Evolutionary conservation across 768 basidiomycete genomes (phyloP), one percentile per base, ranked within the genome.

Genomic region (Amanita thiersii): DNA sequence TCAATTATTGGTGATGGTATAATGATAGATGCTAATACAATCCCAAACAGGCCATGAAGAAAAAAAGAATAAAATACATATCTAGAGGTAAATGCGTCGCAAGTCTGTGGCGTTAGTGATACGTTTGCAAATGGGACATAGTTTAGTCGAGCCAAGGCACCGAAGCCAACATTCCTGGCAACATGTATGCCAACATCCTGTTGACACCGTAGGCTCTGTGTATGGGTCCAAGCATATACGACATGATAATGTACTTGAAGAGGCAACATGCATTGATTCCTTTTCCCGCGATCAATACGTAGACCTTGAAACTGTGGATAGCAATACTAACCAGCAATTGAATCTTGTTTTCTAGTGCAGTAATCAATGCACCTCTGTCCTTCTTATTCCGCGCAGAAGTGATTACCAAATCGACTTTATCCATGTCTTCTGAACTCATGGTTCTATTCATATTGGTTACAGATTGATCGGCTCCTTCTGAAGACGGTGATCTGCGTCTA

Each of bases 131-230:
- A 89, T 88, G 0, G 86, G 86, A 56, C 86, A 90, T 11, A 89
- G 69, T 53, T 80, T 86, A 5, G 85, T 88, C 8, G 84, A 76
- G 15, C 82, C 83, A 31, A 90, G 67, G 57, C 87, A 88, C n/a
- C 78, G 77, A 24, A 90, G 59, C 86, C 86, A 90, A 57, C 86
- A 90, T 52, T 77, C 77, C 32, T 77, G 68, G 54, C 86, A 90
- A 49, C 82, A 88, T 0, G 84, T 84, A 54, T 90, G 86, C 87
- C 87, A 90, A 56, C 86, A 90, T 5, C 86, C 86, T 0, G 84
- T 86, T 10, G 84, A 86, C 6, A 79, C 74, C 0, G 86, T 86
- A 0, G 86, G 81, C 47, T 89, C 87, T 0, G 63, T 70, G 51
- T 87, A 87, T 1, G 80, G 70, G 36, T 87, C 86, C 11, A 90